Percentiles rank a stretch among this genome's conserved stretches.
phyloP scores from a whole-genome alignment of 352 stramenopile species.

The Phytophthora syringae region DNA sequence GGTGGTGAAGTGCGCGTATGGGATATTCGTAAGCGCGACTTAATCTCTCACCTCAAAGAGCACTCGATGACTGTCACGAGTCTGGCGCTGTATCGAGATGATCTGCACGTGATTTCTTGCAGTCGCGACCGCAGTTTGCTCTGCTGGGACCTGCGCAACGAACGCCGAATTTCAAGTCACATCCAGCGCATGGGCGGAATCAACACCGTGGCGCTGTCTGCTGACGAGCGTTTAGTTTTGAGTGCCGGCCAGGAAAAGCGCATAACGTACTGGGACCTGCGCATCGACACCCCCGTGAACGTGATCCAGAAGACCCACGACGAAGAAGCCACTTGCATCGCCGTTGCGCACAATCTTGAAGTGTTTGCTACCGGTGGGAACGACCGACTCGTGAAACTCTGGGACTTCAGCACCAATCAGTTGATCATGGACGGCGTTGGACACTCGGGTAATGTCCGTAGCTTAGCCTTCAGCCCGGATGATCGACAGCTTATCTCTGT shows the following conservation, averaged over 20 bases:
- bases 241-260: slow-evolving; percentile 92
- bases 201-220: slow-evolving; percentile 90
- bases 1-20: slow-evolving; percentile 92
- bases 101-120: slow-evolving; percentile 90
- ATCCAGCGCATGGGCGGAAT: slow-evolving; percentile 94
- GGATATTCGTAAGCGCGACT: slow-evolving; percentile 91
- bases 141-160: slow-evolving; percentile 92
- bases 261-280: slow-evolving; percentile 94
- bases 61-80: slow-evolving; percentile 89
- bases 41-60: slow-evolving; percentile 93
- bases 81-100: slow-evolving; percentile 90
- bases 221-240: slow-evolving; percentile 90
- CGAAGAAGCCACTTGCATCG: slow-evolving; percentile 91
- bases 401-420: slow-evolving; percentile 67
- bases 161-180: slow-evolving; percentile 87
- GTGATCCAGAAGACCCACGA: slow-evolving; percentile 78
- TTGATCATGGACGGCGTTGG: slow-evolving; percentile 78
- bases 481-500: slow-evolving; percentile 92
- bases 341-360: slow-evolving; percentile 80
- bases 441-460: slow-evolving; percentile 79
- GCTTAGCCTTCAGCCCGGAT: slow-evolving; percentile 89
- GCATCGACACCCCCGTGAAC: slow-evolving; percentile 83
- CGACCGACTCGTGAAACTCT: slow-evolving; percentile 90
- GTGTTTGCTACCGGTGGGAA: slow-evolving; percentile 91
- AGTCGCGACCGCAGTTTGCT: slow-evolving; percentile 91